These are phyloP conservation scores for Ogataea corticis DNA, from an alignment of 805 yeast species.

Conservation along the genomic window DNA sequence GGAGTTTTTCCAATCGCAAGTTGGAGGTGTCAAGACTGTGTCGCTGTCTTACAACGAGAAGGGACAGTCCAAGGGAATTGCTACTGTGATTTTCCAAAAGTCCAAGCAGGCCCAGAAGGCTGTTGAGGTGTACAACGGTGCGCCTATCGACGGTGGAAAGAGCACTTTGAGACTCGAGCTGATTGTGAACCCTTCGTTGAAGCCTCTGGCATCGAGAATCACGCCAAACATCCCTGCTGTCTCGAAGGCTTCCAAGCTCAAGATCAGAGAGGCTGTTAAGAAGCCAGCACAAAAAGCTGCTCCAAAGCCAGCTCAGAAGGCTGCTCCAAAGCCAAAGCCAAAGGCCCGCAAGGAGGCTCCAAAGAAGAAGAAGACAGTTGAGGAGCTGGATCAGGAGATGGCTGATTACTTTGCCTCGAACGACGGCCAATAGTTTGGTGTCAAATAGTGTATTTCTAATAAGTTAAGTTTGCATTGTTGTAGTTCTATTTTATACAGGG, in stretches of 20 bases:
- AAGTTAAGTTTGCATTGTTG: no score
- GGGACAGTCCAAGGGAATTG: slow-evolving; percentile 91
- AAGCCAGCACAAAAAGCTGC: slow-evolving; percentile 21
- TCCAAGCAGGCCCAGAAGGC: slow-evolving; percentile 74
- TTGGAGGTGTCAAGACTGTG: slow-evolving; percentile 80
- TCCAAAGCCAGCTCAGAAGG: slow-evolving; percentile 40
- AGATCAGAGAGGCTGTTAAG: slow-evolving; percentile 6
- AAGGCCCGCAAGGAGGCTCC: slow-evolving; percentile 29
- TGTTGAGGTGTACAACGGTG: slow-evolving; percentile 82
- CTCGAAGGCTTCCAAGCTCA: slow-evolving; percentile 7
- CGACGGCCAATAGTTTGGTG: slow-evolving; percentile 22
- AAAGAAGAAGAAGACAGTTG: slow-evolving; percentile 70
- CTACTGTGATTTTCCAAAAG: slow-evolving; percentile 76
- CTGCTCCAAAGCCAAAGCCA: slow-evolving; percentile 4
- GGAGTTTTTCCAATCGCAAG: slow-evolving; percentile 86
- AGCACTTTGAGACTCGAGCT: slow-evolving; percentile 75
- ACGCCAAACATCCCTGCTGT: slow-evolving; percentile 41
- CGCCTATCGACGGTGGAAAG: slow-evolving; percentile 89
- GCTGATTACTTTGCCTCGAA: slow-evolving; percentile 82
- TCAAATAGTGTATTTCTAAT: background rate
- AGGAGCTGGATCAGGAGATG: slow-evolving; percentile 97
- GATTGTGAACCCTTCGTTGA: slow-evolving; percentile 79
- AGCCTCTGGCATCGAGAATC: slow-evolving; percentile 75
- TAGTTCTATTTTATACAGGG: no score
- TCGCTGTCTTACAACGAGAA: slow-evolving; percentile 77